Conservation (phyloP, 1,284 basidiomycete genomes). For the Hemileia vastatrix region DNA sequence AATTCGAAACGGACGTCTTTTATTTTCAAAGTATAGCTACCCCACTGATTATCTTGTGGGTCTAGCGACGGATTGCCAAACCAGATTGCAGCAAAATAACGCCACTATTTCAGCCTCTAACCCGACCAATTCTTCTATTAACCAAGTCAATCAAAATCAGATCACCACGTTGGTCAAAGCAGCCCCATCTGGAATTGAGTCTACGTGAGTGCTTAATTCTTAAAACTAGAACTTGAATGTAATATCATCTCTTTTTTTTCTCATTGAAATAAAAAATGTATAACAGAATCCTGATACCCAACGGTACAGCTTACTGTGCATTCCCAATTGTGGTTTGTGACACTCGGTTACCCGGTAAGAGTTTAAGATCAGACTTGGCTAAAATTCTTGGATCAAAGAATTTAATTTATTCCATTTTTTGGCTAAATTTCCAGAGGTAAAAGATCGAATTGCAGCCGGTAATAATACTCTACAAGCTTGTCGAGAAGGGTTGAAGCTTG, state of each 20-base stretch:
- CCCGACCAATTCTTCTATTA: neutral
- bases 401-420: neutral
- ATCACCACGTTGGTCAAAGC: neutral
- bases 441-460: conserved; percentile 2
- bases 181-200: neutral
- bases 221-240: neutral
- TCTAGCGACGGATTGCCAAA: conserved; percentile 10
- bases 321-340: conserved; percentile 16
- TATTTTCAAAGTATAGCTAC: conserved; percentile 22
- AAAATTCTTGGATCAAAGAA: neutral
- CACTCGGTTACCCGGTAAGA: conserved; percentile 2
- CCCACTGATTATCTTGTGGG: conserved; percentile 7
- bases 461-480: conserved; percentile 4
- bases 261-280: neutral
- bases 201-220: neutral
- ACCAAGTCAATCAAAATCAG: neutral
- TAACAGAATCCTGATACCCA: conserved; percentile 5
- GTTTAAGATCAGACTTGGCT: neutral
- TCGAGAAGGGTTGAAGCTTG: conserved; percentile 6
- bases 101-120: neutral
- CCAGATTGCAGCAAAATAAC: neutral
- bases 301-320: conserved; percentile 5
- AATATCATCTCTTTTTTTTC: neutral
- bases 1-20: conserved; percentile 12
- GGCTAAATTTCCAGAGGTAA: conserved; percentile 12